These are phyloP conservation scores for Kluyveromyces siamensis DNA, from an alignment of 805 yeast genomes.

Conservation along the genomic window DNA sequence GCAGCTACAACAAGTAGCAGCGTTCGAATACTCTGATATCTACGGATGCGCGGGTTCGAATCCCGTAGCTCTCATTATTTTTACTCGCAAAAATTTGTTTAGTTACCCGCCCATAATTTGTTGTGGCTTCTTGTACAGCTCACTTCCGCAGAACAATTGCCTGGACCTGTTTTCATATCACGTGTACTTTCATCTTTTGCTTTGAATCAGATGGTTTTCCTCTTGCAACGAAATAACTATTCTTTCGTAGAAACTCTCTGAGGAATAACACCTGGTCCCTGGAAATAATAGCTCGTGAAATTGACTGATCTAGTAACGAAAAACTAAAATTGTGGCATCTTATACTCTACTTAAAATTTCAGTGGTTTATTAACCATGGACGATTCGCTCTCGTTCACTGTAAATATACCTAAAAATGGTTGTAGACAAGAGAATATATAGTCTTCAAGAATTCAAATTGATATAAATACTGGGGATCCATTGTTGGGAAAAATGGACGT, in stretches of 20 bases:
- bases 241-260: not conserved
- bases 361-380: too few relatives aligned
- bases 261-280: not conserved
- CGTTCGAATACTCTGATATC: conserved; percentile 20
- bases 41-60: conserved; percentile 28
- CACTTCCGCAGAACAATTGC: too few relatives aligned
- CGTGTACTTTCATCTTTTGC: too few relatives aligned
- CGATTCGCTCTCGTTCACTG: too few relatives aligned
- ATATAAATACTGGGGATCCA: not conserved
- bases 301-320: not conserved
- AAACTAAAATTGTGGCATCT: not conserved
- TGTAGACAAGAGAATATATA: not conserved
- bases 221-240: not conserved
- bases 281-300: not conserved
- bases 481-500: too few relatives aligned
- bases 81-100: too few relatives aligned
- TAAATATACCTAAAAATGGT: too few relatives aligned
- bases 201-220: not conserved
- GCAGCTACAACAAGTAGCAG: not conserved
- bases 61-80: conserved; percentile 24
- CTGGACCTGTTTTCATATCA: too few relatives aligned
- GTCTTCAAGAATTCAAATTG: not conserved
- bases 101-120: too few relatives aligned
- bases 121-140: not conserved
- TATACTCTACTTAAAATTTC: not conserved